Evolutionary conservation across 73 alveolate genomes (phyloP).

Genomic region (Paramecium primaurelia): DNA sequence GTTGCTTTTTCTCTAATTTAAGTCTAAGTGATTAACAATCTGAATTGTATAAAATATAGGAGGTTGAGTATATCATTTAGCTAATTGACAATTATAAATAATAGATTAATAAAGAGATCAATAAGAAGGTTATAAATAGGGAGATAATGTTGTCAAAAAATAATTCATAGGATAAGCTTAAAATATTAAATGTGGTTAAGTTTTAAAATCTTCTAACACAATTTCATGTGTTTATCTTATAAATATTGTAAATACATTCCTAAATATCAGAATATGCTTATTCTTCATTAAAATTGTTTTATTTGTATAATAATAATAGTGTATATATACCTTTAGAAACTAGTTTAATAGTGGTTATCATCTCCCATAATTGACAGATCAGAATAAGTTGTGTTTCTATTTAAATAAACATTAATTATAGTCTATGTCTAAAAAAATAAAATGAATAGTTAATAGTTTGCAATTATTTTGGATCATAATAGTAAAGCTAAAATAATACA

Average conservation of each 20-base stretch:
- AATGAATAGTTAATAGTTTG: not conserved
- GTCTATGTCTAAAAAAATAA: not conserved
- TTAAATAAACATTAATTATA: not conserved
- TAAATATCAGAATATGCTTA: not conserved
- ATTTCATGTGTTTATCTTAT: not conserved
- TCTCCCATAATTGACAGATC: not conserved
- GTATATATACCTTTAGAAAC: not conserved
- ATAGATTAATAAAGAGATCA: not conserved
- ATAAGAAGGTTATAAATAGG: not conserved
- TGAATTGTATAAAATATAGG: conserved; percentile 22
- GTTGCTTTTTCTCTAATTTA: not conserved
- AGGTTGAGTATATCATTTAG: conserved; percentile 3
- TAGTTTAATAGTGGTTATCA: not conserved
- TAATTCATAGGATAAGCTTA: not conserved
- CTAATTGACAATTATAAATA: not conserved
- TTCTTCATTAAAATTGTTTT: conserved; percentile 4
- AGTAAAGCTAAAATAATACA: not conserved
- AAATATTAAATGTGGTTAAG: not conserved
- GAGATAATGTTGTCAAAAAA: not conserved
- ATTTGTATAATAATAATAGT: not conserved
- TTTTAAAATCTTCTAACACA: not conserved
- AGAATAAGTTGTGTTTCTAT: not conserved
- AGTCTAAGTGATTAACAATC: not conserved
- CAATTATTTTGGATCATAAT: not conserved
- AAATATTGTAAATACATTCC: not conserved